A percentile compares a stretch with the other conserved stretches of the same genome.
phyloP scores from a whole-genome alignment of 202 grass and related monocot genomes.

The Setaria viridis region DNA sequence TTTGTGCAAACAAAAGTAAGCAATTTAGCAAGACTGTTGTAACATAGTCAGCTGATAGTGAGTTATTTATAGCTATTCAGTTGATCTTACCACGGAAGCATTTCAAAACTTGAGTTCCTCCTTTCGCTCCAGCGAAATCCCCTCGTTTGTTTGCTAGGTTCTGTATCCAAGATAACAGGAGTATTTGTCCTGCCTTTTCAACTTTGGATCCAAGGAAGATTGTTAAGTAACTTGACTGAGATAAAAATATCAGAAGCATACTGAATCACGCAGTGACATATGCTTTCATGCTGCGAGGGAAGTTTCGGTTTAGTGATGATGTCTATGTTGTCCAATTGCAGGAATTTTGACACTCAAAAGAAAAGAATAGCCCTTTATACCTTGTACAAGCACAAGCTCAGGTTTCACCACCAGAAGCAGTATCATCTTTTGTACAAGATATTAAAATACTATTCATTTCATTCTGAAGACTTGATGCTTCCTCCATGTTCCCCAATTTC shows the following conservation, averaged over 20 bases:
- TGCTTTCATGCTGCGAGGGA: constrained; percentile 24
- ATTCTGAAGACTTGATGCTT: constrained; percentile 64
- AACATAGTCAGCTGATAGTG: not conserved
- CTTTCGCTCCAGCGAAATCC: constrained; percentile 7
- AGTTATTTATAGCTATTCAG: not conserved
- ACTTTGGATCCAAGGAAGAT: constrained; percentile 37
- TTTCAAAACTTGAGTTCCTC: not conserved
- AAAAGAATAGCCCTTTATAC: not conserved
- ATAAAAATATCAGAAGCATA: constrained; percentile 16
- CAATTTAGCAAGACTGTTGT: not conserved
- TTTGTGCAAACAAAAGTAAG: constrained; percentile 22
- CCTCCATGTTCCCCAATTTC: constrained; percentile 72
- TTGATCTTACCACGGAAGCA: constrained; percentile 42
- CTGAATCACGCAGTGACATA: not conserved
- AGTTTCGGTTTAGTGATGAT: constrained; percentile 13
- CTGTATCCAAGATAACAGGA: not conserved
- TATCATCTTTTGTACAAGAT: constrained; percentile 51
- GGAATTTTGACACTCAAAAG: not conserved
- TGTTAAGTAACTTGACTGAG: constrained; percentile 23
- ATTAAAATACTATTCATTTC: constrained; percentile 67
- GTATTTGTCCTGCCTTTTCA: not conserved
- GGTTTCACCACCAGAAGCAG: constrained; percentile 45
- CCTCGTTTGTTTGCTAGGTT: not conserved
- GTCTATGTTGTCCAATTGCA: constrained; percentile 2
- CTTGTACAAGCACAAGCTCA: constrained; percentile 39